These are phyloP conservation scores for Melaleuca quinquenervia DNA, from an alignment of 345 rosid species.

Conservation along the genomic window DNA sequence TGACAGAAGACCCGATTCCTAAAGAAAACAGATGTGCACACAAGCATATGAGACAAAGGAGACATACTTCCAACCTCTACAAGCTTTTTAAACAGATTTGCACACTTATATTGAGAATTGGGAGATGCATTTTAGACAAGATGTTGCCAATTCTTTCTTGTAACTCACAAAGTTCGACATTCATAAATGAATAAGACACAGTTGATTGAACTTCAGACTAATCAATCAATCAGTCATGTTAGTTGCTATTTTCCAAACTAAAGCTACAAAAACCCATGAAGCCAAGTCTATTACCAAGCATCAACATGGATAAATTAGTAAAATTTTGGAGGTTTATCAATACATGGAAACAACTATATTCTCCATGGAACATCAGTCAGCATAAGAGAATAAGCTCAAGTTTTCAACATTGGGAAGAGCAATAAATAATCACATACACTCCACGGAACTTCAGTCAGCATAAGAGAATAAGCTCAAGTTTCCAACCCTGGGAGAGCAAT, in stretches of 20 bases:
- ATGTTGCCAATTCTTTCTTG: neutral
- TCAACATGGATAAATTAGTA: neutral
- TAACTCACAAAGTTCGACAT: neutral
- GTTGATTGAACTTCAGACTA: neutral
- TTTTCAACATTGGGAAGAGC: neutral
- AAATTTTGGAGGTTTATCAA: neutral
- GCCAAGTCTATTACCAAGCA: neutral
- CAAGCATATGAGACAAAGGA: neutral
- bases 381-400: neutral
- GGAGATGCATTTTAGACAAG: neutral
- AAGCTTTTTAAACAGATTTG: neutral
- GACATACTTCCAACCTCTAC: neutral
- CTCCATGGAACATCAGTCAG: neutral
- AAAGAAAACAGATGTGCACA: neutral
- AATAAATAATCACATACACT: neutral
- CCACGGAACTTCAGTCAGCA: neutral
- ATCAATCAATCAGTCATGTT: neutral
- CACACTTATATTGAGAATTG: neutral
- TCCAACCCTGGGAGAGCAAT: neutral
- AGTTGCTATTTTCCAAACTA: neutral
- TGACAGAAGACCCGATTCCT: neutral
- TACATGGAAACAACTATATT: neutral
- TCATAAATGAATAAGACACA: neutral
- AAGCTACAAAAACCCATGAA: neutral
- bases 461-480: neutral